Evolutionary conservation across 1,139 yeast species (phyloP).

Genomic region (Debaryomyces sp.): DNA sequence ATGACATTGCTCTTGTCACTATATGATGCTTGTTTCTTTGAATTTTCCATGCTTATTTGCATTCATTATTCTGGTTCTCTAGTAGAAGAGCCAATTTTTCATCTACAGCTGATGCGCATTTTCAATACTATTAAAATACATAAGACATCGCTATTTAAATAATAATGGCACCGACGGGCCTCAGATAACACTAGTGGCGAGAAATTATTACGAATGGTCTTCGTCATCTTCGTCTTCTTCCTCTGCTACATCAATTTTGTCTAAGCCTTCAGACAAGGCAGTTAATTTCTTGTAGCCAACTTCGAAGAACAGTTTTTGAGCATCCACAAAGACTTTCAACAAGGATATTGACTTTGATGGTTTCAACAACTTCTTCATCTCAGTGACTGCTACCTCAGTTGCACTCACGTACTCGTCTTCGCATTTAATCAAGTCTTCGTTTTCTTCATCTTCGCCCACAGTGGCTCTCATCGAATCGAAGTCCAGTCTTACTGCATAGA

Average conservation of each 20-base stretch:
- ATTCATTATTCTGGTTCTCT: neutral
- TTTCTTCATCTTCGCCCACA: conserved; percentile 37
- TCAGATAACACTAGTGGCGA: neutral
- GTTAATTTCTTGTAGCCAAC: conserved; percentile 40
- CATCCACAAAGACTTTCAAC: conserved; percentile 62
- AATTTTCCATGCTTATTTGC: conserved; percentile 1
- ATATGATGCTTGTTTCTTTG: conserved; percentile 21
- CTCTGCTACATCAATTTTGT: conserved; percentile 37
- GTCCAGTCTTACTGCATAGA: conserved; percentile 66
- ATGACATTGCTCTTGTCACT: conserved; percentile 30
- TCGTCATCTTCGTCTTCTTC: conserved; percentile 29
- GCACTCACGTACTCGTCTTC: conserved; percentile 82
- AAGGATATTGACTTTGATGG: conserved; percentile 66
- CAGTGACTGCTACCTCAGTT: conserved; percentile 73
- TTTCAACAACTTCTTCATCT: conserved; percentile 70
- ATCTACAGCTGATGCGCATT: conserved; percentile 4
- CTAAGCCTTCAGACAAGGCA: conserved; percentile 32
- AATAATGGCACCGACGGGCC: neutral
- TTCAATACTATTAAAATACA: neutral
- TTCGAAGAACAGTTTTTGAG: conserved; percentile 71
- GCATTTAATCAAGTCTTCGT: conserved; percentile 59
- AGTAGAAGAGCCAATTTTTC: neutral
- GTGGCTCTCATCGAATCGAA: conserved; percentile 66
- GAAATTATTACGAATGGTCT: neutral
- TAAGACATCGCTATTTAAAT: neutral